Conservation (phyloP, 768 basidiomycete species). For the Suillus luteus region DNA sequence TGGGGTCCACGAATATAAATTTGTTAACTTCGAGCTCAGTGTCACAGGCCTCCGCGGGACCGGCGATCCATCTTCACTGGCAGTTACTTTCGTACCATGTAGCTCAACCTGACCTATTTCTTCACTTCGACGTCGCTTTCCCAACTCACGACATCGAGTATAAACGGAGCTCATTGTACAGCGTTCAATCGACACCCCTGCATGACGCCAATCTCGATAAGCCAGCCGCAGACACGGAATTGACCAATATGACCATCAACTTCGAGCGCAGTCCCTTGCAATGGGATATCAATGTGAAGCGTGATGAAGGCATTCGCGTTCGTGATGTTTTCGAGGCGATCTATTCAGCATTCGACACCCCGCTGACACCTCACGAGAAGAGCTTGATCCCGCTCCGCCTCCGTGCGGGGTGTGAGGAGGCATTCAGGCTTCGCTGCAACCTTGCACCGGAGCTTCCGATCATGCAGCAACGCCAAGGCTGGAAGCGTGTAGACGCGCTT, state of each 20-base stretch:
- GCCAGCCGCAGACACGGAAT: conserved; percentile 42
- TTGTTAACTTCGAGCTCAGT: too few species aligned
- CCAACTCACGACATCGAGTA: conserved; percentile 36
- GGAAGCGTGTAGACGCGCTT: conserved; percentile 58
- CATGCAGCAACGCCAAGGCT: conserved; percentile 46
- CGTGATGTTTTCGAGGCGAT: conserved; percentile 63
- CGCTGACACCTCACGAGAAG: conserved; percentile 48
- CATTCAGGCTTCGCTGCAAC: conserved; percentile 49
- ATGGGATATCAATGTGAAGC: conserved; percentile 46
- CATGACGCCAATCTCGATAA: conserved; percentile 42
- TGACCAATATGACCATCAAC: conserved; percentile 52
- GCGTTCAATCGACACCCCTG: too few species aligned
- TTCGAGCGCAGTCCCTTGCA: conserved; percentile 37
- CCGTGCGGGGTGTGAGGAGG: conserved; percentile 35
- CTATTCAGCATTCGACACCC: conserved; percentile 47
- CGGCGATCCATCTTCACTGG: conserved; percentile 54
- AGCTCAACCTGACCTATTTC: conserved; percentile 34
- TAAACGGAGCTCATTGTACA: too few species aligned
- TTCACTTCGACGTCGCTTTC: conserved; percentile 55
- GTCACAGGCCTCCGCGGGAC: too few species aligned
- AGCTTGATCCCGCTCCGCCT: conserved; percentile 29
- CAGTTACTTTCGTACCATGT: conserved; percentile 44
- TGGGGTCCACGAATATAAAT: too few species aligned
- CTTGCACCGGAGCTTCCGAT: conserved; percentile 43
- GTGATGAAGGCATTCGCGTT: conserved; percentile 47